Base-by-base conservation (phyloP, 2,329 filamentous ascomycete genomes). In the Cryphonectria radicalis region DNA sequence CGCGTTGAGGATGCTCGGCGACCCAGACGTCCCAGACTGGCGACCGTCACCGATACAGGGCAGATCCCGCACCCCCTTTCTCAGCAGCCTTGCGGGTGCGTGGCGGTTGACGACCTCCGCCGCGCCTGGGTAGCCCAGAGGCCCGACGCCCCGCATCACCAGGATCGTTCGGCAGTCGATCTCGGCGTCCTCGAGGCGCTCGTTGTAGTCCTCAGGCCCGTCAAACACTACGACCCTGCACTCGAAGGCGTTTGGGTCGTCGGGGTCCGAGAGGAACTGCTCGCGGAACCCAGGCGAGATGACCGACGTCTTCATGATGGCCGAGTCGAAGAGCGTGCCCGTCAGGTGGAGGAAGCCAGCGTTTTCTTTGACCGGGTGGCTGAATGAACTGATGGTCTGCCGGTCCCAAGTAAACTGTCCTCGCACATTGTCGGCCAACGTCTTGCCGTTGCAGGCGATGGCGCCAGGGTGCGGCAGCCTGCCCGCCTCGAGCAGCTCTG, bases 1-100 rank as follows among this genome's bases (percentile, higher is more conserved):
- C 1, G 85, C 86, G 72, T 88, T 87, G n/a, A 88, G 77, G 66
- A 88, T 88, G 0, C 84, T 87, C 1, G 86, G 86, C 3, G 84
- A 86, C 0, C 84, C 85, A 3, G 86, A 88, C 3, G 86, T 88
- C 43, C 86, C 86, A 10, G 84, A 87, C 75, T 88, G 86, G 63
- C 86, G 79, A 0, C 86, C 86, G 74, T 88, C 86, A 8, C 86
- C 86, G 71, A 88, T 85, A 70, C 84, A 87, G 10, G 83, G 82
- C 64, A 88, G 77, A 63, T 84, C 79, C 73, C 80, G 76, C 71
- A 87, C 77, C 66, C 86, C 83, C 75, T 84, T 76, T 72, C 81
- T 81, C 60, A 86, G 74, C 5, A 86, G 79, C 67, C 81, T 78
- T 37, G 78, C 80, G 1, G 84, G 84, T 37, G 84, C 82, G 67